A percentile compares a stretch with the other conserved stretches of the same genome.
Evolutionary conservation across 805 yeast genomes (phyloP).

Genomic region (Cyberlindnera bimundalis): DNA sequence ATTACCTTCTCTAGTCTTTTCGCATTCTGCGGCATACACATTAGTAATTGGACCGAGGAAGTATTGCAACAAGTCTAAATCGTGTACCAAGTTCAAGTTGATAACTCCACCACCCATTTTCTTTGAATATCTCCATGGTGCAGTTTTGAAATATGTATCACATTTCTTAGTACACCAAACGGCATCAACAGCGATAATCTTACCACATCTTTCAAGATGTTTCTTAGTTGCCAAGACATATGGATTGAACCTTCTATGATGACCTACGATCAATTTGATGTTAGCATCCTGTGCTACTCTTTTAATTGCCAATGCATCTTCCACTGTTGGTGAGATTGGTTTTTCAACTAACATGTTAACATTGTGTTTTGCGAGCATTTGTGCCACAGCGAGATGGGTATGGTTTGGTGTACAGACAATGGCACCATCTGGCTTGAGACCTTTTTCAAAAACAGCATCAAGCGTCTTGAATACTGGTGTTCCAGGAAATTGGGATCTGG

Average conservation of each 20-base stretch:
- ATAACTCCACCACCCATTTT: slow-evolving; percentile 21
- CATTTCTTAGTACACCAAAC: slow-evolving; percentile 21
- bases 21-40: slow-evolving; percentile 17
- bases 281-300: slow-evolving; percentile 7
- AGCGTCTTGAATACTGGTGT: slow-evolving; percentile 12
- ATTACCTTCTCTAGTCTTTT: slow-evolving; percentile 12
- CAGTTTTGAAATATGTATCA: slow-evolving; percentile 18
- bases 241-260: slow-evolving; percentile 24
- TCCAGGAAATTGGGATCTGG: slow-evolving; percentile 8
- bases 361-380: slow-evolving; percentile 9
- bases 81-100: slow-evolving; percentile 21
- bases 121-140: slow-evolving; percentile 18
- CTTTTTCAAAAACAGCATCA: slow-evolving; percentile 8
- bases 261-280: slow-evolving; percentile 19
- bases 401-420: slow-evolving; percentile 22
- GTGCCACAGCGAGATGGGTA: slow-evolving; percentile 15
- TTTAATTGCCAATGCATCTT: slow-evolving; percentile 17
- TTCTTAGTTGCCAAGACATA: slow-evolving; percentile 20
- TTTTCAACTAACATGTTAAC: slow-evolving; percentile 20
- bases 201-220: slow-evolving; percentile 15
- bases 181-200: slow-evolving; percentile 21
- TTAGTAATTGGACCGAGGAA: slow-evolving; percentile 18
- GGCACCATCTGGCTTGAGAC: slow-evolving; percentile 18
- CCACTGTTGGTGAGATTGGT: slow-evolving; percentile 18
- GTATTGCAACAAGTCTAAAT: slow-evolving; percentile 20